Percentiles rank a stretch among this genome's conserved stretches.
Evolutionary conservation across 495 filamentous ascomycete species (phyloP).

Genomic region (Annulohypoxylon bovei): DNA sequence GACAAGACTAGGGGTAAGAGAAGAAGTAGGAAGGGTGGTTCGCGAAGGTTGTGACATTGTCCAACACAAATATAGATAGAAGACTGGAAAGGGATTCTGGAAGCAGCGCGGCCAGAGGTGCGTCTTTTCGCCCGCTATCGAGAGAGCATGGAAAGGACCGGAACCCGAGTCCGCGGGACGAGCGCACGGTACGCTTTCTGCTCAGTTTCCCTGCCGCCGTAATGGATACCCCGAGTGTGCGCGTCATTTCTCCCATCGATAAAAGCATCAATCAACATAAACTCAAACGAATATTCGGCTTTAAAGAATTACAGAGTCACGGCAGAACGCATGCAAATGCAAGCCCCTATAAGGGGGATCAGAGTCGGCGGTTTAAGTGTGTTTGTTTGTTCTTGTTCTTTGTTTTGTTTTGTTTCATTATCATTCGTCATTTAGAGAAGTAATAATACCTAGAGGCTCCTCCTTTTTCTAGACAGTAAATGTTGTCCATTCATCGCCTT

Average conservation of each 20-base stretch:
- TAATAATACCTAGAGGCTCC: neutral
- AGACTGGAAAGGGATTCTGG: neutral
- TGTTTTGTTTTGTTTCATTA: constrained; percentile 17
- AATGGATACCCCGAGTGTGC: neutral
- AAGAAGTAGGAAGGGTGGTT: neutral
- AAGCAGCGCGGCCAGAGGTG: neutral
- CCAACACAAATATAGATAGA: neutral
- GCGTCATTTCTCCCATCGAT: neutral
- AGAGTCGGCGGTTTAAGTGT: constrained; percentile 1
- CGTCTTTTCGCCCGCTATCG: neutral
- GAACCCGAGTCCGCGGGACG: neutral
- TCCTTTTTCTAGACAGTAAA: constrained; percentile 6
- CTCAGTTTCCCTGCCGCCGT: constrained; percentile 1
- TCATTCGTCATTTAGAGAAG: constrained; percentile 22
- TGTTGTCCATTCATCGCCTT: neutral
- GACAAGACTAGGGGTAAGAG: neutral
- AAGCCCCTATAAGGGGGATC: neutral
- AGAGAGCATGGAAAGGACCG: neutral
- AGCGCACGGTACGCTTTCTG: constrained; percentile 7
- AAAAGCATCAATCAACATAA: neutral
- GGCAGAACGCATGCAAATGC: constrained; percentile 17
- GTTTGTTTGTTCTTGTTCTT: constrained; percentile 1
- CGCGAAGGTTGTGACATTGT: neutral
- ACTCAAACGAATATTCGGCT: neutral
- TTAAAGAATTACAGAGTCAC: constrained; percentile 11